Evolutionary conservation across 2,329 filamentous ascomycete genomes (phyloP).

Genomic region (Laburnicola sp.): DNA sequence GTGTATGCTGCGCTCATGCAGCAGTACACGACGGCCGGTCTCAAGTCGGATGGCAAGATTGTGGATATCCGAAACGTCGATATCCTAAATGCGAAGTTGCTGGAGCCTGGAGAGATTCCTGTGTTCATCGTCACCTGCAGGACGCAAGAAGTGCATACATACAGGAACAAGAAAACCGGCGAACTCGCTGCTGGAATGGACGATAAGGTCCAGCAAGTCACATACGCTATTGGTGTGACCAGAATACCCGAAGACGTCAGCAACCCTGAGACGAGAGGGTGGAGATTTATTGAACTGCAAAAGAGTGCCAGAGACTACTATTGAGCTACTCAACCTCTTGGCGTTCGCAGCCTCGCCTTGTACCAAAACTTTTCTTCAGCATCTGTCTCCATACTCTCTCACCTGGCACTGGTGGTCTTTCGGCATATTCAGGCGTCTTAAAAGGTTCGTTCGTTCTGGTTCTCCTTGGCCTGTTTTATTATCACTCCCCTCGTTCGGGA

Average conservation of each 20-base stretch:
- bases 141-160: constrained; percentile 97
- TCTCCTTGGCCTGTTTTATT: constrained; percentile 20
- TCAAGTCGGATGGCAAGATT: constrained; percentile 93
- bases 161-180: constrained; percentile 85
- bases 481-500: constrained; percentile 1
- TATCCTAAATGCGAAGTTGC: constrained; percentile 75
- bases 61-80: constrained; percentile 95
- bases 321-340: constrained; percentile 46
- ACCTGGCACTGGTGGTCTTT: constrained; percentile 13
- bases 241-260: constrained; percentile 91
- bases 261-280: constrained; percentile 94
- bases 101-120: constrained; percentile 84
- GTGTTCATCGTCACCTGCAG: constrained; percentile 97
- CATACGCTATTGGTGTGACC: constrained; percentile 96
- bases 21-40: constrained; percentile 89
- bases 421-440: constrained; percentile 40
- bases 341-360: constrained; percentile 6
- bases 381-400: constrained; percentile 20
- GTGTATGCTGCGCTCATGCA: constrained; percentile 97
- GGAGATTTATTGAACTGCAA: constrained; percentile 97
- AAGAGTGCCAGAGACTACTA: constrained; percentile 95
- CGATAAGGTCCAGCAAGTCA: constrained; percentile 96
- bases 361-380: constrained; percentile 21
- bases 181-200: constrained; percentile 96
- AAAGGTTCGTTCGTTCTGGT: constrained; percentile 21